These are phyloP conservation scores for Haplosporangium sp. DNA, from an alignment of 371 early-diverging fungal species.

Conservation along the genomic window DNA sequence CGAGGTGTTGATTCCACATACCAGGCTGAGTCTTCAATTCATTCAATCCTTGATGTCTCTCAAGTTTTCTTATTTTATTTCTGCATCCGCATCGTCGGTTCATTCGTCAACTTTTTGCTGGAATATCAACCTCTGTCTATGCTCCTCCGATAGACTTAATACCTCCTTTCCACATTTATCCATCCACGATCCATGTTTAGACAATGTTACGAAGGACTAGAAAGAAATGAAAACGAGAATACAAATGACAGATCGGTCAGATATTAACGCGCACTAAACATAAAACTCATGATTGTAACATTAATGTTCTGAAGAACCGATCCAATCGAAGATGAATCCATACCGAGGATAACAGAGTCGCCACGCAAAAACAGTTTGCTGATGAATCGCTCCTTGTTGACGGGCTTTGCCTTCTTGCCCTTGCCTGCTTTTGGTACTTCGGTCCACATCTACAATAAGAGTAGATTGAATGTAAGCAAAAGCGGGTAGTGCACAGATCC, in stretches of 20 bases:
- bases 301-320: neutral
- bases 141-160: neutral
- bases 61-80: too few species aligned
- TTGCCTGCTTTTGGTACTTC: conserved; percentile 92
- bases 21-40: too few species aligned
- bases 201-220: conserved; percentile 49
- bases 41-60: too few species aligned
- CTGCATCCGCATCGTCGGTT: too few species aligned
- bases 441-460: conserved; percentile 88
- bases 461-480: neutral
- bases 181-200: conserved; percentile 9
- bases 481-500: neutral
- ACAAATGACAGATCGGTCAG: neutral
- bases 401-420: conserved; percentile 93
- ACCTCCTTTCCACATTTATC: neutral
- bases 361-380: conserved; percentile 98
- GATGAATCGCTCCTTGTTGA: conserved; percentile 98
- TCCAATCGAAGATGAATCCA: neutral
- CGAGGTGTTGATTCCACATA: too few species aligned
- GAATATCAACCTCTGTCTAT: too few species aligned
- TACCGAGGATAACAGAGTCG: conserved; percentile 93
- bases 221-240: neutral
- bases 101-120: too few species aligned
- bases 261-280: too few species aligned
- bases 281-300: neutral